Base-by-base conservation (phyloP, 2,329 filamentous ascomycete species). In the Ambrosiella xylebori region DNA sequence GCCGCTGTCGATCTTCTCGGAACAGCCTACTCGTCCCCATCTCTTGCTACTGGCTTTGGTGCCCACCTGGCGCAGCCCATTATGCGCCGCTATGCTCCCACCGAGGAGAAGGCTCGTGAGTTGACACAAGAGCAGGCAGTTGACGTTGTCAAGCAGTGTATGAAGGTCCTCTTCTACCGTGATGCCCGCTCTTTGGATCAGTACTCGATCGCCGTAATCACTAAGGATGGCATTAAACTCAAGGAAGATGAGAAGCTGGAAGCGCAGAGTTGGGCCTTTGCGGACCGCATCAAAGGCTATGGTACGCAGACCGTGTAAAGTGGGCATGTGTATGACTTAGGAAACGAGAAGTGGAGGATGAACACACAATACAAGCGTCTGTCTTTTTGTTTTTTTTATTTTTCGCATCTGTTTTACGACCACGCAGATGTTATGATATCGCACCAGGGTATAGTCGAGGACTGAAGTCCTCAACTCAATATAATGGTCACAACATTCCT, bases 121-220 rank as follows among this genome's bases (percentile, higher is more conserved):
- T 76, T 97, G 63, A 82, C 76, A 45, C 79, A 81, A 68, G 90
- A 96, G 66, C 71, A 86, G 68, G 93, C 93, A 54, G 76, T 96
- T 61, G 75, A 84, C 60, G 79, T 88, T 45, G 73, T 98, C 68
- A 86, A 86, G 75, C 86, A 95, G 74, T 95, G 89, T 72, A 90
- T 98, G 87, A 97, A 97, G 80, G 91, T 97, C 57, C 78, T 98
- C 61, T 98, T 87, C 76, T 98, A 98, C 77, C 81, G 93, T 66
- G 93, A 98, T 73, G 93, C 93, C 50, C 83, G 93, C 71, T 94
- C 87, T 74, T 74, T 93, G 73, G 89, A 96, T 72, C 78, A 80
- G 64, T 98, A 96, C 75, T 93, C 87, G 63, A 84, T 97, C 68
- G 91, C 91, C 17, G 78, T 97, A 57, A 78, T 98, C 59, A 93